Conservation (phyloP, 1,284 basidiomycete species). For the Microbotryomycetes sp. region DNA sequence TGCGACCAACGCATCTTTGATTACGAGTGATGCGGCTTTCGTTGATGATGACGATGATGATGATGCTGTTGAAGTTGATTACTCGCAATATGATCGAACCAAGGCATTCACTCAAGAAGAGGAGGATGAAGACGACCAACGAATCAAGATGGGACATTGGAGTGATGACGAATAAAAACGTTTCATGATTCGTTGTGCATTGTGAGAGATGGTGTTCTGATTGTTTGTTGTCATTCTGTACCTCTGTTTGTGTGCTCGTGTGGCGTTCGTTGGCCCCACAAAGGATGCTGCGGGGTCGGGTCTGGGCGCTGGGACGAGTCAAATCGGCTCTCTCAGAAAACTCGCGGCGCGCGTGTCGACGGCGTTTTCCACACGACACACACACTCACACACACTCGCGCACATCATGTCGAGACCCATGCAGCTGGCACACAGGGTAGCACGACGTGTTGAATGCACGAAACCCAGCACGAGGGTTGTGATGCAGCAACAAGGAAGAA, state of each 20-base stretch:
- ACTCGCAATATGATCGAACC: slow-evolving; percentile 37
- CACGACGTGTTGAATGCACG: too few species aligned
- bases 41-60: slow-evolving; percentile 54
- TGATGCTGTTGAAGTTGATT: slow-evolving; percentile 60
- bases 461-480: not conserved
- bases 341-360: not conserved
- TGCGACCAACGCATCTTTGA: slow-evolving; percentile 56
- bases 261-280: not conserved
- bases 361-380: not conserved
- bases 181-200: not conserved
- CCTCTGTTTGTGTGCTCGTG: not conserved
- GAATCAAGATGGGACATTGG: slow-evolving; percentile 13
- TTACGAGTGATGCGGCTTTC: slow-evolving; percentile 60
- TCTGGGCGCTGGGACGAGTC: too few species aligned
- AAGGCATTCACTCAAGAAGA: not conserved
- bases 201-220: not conserved
- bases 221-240: not conserved
- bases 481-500: not conserved
- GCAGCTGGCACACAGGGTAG: not conserved
- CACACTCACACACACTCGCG: too few species aligned
- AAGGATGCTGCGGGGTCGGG: not conserved
- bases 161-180: slow-evolving; percentile 21
- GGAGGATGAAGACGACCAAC: slow-evolving; percentile 4
- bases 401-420: not conserved
- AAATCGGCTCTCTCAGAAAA: not conserved